phyloP scores from a whole-genome alignment of 140 eudicot species.

The Ambrosia hybrid region DNA sequence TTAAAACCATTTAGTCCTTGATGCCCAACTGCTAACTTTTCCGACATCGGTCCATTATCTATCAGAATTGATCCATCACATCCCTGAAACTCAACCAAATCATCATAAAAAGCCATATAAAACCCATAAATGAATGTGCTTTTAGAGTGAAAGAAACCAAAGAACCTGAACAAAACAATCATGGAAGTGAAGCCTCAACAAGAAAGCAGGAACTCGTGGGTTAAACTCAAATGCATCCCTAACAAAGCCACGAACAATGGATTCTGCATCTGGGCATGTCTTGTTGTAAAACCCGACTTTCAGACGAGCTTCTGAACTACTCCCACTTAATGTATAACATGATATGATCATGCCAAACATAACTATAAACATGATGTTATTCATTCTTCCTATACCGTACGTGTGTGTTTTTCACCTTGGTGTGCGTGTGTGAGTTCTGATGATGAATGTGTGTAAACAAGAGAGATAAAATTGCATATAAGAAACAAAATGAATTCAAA shows the following conservation, averaged over 20 bases:
- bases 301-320: conserved; percentile 44
- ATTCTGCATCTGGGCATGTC: conserved; percentile 79
- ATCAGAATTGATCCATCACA: conserved; percentile 88
- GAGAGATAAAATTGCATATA: neutral
- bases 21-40: conserved; percentile 60
- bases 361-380: conserved; percentile 20
- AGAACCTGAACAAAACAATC: conserved; percentile 82
- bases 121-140: neutral
- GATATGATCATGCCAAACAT: conserved; percentile 21
- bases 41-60: conserved; percentile 46
- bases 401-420: conserved; percentile 1
- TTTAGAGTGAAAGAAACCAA: neutral
- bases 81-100: conserved; percentile 45
- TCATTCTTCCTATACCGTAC: conserved; percentile 27
- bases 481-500: neutral
- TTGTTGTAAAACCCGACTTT: conserved; percentile 58
- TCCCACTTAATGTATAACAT: conserved; percentile 17
- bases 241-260: conserved; percentile 51
- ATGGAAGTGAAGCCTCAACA: conserved; percentile 87
- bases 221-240: conserved; percentile 42
- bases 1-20: conserved; percentile 83
- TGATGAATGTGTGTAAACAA: conserved; percentile 10
- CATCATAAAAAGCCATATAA: neutral
- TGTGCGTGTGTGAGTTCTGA: conserved; percentile 1
- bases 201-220: conserved; percentile 42